A percentile compares a stretch with the other conserved stretches of the same genome.
Conservation (phyloP, 139 green algal species). For the Astrephomene gubernaculifera region DNA sequence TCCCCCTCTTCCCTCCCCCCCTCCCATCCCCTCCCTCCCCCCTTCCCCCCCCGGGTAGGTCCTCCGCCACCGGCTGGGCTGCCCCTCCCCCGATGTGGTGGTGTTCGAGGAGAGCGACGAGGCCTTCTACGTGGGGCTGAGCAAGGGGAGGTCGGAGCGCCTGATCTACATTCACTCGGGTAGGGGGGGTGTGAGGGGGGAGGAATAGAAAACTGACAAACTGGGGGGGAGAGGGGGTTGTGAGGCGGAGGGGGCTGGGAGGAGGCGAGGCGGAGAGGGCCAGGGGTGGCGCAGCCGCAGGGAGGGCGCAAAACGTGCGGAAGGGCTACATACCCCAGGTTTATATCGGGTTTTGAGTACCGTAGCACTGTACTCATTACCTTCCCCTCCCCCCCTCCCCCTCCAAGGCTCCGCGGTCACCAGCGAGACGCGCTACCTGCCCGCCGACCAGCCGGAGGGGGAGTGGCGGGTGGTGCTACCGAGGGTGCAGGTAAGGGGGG, state of each 20-base stretch:
- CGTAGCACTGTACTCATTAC: no score
- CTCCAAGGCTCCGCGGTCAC: conserved; percentile 79
- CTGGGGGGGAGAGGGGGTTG: neutral
- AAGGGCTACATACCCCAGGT: neutral
- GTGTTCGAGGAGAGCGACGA: conserved; percentile 84
- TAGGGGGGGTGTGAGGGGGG: conserved; percentile 8
- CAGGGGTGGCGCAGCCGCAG: neutral
- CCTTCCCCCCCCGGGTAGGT: no score
- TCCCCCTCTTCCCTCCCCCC: no score
- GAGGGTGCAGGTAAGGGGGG: conserved; percentile 48
- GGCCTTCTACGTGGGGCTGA: conserved; percentile 83
- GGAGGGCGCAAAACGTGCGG: neutral
- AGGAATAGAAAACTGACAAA: no score
- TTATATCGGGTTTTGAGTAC: no score
- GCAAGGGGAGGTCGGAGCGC: conserved; percentile 64
- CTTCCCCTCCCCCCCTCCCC: neutral
- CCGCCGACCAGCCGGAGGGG: conserved; percentile 66
- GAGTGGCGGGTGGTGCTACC: conserved; percentile 73
- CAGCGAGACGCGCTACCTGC: conserved; percentile 75
- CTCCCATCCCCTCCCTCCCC: no score
- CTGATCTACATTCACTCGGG: conserved; percentile 74
- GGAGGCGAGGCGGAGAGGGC: neutral
- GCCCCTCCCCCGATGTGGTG: conserved; percentile 71
- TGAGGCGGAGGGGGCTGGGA: neutral
- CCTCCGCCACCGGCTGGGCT: no score